Conservation (phyloP, 306 rosid species). For the Hippophae tibetana region DNA sequence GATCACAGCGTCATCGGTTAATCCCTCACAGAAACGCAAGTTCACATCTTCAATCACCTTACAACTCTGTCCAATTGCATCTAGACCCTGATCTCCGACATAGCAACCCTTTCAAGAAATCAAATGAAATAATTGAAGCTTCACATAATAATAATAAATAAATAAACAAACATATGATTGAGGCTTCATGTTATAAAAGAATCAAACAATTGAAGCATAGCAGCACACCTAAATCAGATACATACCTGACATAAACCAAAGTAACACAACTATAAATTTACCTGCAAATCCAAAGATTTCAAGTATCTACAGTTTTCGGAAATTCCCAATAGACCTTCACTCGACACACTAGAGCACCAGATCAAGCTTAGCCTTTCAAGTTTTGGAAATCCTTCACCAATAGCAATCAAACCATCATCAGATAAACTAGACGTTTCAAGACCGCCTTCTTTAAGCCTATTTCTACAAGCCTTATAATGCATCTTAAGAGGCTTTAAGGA, state of each 20-base stretch:
- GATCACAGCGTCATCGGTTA: slow-evolving; percentile 64
- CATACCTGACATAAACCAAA: background rate
- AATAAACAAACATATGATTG: background rate
- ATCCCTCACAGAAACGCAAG: slow-evolving; percentile 87
- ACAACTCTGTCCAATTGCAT: slow-evolving; percentile 74
- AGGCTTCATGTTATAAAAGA: background rate
- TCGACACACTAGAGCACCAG: slow-evolving; percentile 78
- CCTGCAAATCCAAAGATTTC: slow-evolving; percentile 90
- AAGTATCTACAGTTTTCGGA: slow-evolving; percentile 47
- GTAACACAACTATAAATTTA: slow-evolving; percentile 9
- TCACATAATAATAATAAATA: background rate
- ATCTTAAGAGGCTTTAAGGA: slow-evolving; percentile 25
- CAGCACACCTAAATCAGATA: background rate
- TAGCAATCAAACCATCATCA: slow-evolving; percentile 58
- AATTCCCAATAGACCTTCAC: slow-evolving; percentile 47
- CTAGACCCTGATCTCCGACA: slow-evolving; percentile 85
- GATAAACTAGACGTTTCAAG: slow-evolving; percentile 48
- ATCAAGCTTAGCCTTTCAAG: slow-evolving; percentile 72
- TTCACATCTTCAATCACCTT: slow-evolving; percentile 78
- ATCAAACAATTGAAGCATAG: background rate
- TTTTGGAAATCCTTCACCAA: slow-evolving; percentile 70
- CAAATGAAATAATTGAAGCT: slow-evolving; percentile 15
- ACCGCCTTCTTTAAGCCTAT: slow-evolving; percentile 33
- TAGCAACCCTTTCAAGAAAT: slow-evolving; percentile 66
- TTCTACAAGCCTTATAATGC: slow-evolving; percentile 18